These are phyloP conservation scores for Exserohilum rostratum DNA, from an alignment of 2,329 filamentous ascomycete species.

Conservation along the genomic window DNA sequence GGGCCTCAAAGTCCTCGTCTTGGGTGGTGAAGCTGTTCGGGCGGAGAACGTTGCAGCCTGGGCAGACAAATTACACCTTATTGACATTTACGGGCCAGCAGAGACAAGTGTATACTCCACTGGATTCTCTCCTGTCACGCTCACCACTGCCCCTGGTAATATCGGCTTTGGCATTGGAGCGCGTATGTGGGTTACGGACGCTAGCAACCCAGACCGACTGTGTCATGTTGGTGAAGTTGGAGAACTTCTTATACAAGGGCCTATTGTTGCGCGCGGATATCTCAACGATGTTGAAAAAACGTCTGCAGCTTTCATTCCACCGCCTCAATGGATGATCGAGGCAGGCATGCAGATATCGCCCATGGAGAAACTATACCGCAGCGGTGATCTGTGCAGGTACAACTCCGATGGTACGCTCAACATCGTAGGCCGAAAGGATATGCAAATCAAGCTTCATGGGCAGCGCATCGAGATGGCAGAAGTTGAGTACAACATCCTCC, in stretches of 20 bases:
- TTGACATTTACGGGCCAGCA: conserved; percentile 17
- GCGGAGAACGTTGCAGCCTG: conserved; percentile 29
- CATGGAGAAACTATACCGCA: conserved; percentile 18
- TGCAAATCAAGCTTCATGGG: conserved; percentile 29
- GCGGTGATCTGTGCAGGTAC: conserved; percentile 26
- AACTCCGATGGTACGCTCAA: conserved; percentile 19
- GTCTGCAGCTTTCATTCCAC: conserved; percentile 7
- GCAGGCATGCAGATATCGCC: background rate
- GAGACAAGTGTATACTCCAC: conserved; percentile 50
- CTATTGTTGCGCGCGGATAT: conserved; percentile 44
- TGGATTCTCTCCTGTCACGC: background rate
- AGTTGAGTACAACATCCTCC: conserved; percentile 22
- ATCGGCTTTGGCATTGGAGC: conserved; percentile 53
- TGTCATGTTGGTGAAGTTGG: conserved; percentile 20
- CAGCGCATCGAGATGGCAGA: conserved; percentile 28
- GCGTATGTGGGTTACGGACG: conserved; percentile 47
- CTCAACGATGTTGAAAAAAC: conserved; percentile 12
- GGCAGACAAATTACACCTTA: conserved; percentile 12
- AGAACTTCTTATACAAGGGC: conserved; percentile 64
- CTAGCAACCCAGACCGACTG: background rate
- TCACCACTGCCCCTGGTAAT: conserved; percentile 38
- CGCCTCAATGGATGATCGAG: background rate
- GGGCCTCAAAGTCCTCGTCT: conserved; percentile 7
- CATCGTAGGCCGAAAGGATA: conserved; percentile 23
- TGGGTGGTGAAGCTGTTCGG: conserved; percentile 12